Evolutionary conservation across 768 basidiomycete species (phyloP).

Genomic region (Podaxis sp.): DNA sequence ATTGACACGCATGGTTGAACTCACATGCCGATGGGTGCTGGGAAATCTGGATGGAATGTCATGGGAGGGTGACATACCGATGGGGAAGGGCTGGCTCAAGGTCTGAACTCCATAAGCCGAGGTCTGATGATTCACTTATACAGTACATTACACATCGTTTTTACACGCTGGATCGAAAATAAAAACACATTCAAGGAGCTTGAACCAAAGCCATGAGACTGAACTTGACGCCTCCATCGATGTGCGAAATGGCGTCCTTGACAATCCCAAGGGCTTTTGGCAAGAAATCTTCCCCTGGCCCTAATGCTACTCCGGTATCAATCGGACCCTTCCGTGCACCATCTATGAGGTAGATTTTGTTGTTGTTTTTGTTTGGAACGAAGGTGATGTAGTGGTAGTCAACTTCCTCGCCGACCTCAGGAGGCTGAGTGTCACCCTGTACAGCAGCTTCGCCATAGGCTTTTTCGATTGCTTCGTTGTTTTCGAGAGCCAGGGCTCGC

Average conservation of each 20-base stretch:
- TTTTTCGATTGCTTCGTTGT: conserved; percentile 26
- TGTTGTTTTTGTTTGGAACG: conserved; percentile 28
- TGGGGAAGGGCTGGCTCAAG: not conserved
- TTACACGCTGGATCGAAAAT: not conserved
- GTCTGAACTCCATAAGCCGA: not conserved
- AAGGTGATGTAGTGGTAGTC: conserved; percentile 35
- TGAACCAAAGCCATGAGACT: conserved; percentile 27
- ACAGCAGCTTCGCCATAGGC: conserved; percentile 30
- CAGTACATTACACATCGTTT: not conserved
- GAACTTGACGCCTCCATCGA: conserved; percentile 25
- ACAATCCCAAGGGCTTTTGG: conserved; percentile 22
- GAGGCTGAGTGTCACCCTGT: conserved; percentile 30
- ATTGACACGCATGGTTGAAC: not conserved
- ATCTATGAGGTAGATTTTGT: conserved; percentile 34
- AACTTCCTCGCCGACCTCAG: conserved; percentile 29
- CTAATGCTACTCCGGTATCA: conserved; percentile 23
- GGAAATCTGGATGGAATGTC: not conserved
- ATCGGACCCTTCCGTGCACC: conserved; percentile 32
- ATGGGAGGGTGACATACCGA: not conserved
- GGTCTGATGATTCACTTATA: not conserved
- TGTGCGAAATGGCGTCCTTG: conserved; percentile 24
- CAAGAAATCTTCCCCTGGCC: conserved; percentile 26
- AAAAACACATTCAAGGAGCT: not conserved
- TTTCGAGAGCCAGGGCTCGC: conserved; percentile 31
- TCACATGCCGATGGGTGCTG: not conserved